Percentiles rank a stretch among this genome's conserved stretches.
phyloP scores from a whole-genome alignment of 75 land plant species.

The Cunninghamia lanceolata region DNA sequence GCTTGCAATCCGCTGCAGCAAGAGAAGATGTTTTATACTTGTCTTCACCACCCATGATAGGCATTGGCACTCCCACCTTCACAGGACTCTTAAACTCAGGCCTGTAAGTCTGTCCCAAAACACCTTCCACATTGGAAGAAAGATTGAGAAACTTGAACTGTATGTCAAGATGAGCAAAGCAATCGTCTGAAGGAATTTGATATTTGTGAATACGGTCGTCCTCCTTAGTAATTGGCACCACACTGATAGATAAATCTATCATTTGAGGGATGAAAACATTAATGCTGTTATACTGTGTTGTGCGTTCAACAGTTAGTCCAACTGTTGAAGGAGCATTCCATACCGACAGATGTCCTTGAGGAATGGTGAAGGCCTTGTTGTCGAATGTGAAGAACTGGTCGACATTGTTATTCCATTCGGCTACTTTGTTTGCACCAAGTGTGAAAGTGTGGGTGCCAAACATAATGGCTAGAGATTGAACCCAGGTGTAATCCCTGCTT shows the following conservation, averaged over 20 bases:
- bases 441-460: constrained; percentile 24
- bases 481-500: constrained; percentile 51
- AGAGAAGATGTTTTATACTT: constrained; percentile 51
- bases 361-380: constrained; percentile 9
- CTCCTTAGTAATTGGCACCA: constrained; percentile 24
- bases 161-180: constrained; percentile 62
- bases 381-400: constrained; percentile 29
- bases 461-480: constrained; percentile 37
- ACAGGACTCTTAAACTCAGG: constrained; percentile 56
- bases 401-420: constrained; percentile 19
- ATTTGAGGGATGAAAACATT: constrained; percentile 8
- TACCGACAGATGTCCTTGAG: constrained; percentile 9
- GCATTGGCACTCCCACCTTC: constrained; percentile 67
- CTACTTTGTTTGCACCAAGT: constrained; percentile 26
- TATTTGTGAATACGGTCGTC: constrained; percentile 32
- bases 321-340: constrained; percentile 15
- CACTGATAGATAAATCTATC: constrained; percentile 16
- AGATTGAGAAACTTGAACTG: constrained; percentile 39
- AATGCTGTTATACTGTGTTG: constrained; percentile 18
- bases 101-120: constrained; percentile 57
- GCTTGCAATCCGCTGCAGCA: constrained; percentile 39
- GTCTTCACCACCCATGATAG: constrained; percentile 65
- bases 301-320: constrained; percentile 24
- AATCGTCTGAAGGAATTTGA: constrained; percentile 24
- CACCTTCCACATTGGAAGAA: constrained; percentile 44